These are phyloP conservation scores for Tricholoma furcatifolium DNA, from an alignment of 768 basidiomycete species.

Conservation along the genomic window DNA sequence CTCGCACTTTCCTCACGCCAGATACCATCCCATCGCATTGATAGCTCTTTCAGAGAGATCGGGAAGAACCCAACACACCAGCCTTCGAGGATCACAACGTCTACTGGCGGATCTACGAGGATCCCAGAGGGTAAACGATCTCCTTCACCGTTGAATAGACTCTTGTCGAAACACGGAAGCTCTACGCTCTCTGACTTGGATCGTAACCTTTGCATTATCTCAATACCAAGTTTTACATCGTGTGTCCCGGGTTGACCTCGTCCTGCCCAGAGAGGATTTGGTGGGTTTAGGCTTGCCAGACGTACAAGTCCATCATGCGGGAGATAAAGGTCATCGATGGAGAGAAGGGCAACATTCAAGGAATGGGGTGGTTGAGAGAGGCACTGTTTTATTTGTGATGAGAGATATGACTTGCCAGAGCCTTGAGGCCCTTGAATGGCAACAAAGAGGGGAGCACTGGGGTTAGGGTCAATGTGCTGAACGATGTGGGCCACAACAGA, in stretches of 20 bases:
- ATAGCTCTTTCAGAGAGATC: conserved; percentile 47
- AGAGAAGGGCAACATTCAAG: conserved; percentile 62
- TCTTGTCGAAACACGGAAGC: conserved; percentile 89
- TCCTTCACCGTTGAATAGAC: conserved; percentile 74
- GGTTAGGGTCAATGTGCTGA: conserved; percentile 27
- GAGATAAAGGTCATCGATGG: conserved; percentile 87
- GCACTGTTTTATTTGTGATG: conserved; percentile 48
- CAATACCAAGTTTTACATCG: conserved; percentile 66
- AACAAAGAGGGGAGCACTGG: conserved; percentile 65
- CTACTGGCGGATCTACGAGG: conserved; percentile 43
- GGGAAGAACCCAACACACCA: conserved; percentile 93
- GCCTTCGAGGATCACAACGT: conserved; percentile 91
- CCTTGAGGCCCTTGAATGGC: conserved; percentile 94
- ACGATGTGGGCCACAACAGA: conserved; percentile 22
- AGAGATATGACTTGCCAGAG: conserved; percentile 86
- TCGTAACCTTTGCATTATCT: conserved; percentile 51
- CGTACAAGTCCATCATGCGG: conserved; percentile 58
- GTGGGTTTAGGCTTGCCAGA: conserved; percentile 53
- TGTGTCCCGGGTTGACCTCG: conserved; percentile 95
- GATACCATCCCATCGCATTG: conserved; percentile 48
- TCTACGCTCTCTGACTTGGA: conserved; percentile 42
- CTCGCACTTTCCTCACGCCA: conserved; percentile 39
- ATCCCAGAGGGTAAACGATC: conserved; percentile 59
- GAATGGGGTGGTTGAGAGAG: conserved; percentile 44
- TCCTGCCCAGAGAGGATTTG: conserved; percentile 70